Evolutionary conservation across 257 asterid genomes (phyloP).

Genomic region (Penstemon eatonii): DNA sequence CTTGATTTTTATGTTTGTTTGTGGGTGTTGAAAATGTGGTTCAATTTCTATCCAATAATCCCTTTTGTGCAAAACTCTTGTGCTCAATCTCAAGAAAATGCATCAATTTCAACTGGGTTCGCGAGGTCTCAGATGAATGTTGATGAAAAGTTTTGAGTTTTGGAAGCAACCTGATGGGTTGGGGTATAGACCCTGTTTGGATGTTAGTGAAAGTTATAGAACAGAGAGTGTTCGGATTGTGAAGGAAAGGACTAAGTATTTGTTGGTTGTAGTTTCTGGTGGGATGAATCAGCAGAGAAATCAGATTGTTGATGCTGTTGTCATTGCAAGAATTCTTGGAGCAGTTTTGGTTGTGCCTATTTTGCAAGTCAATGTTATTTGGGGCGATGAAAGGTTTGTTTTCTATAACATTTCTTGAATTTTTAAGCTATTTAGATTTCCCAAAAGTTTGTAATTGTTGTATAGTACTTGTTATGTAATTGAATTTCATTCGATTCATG

Average conservation of each 20-base stretch:
- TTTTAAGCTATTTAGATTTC: neutral
- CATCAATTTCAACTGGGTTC: constrained; percentile 28
- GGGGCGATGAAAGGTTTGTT: constrained; percentile 96
- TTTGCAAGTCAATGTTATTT: constrained; percentile 90
- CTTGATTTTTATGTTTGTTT: constrained; percentile 44
- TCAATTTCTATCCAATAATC: constrained; percentile 43
- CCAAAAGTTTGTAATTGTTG: too few relatives aligned
- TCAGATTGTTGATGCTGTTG: constrained; percentile 97
- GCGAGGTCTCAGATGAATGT: constrained; percentile 24
- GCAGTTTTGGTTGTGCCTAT: constrained; percentile 91
- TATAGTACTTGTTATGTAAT: too few relatives aligned
- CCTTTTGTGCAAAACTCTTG: constrained; percentile 58
- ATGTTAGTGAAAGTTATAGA: constrained; percentile 49
- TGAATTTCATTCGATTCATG: neutral
- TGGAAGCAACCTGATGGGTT: constrained; percentile 94
- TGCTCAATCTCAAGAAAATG: constrained; percentile 37
- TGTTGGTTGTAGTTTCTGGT: constrained; percentile 89
- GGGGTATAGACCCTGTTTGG: constrained; percentile 90
- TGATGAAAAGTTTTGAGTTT: constrained; percentile 45
- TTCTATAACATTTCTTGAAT: constrained; percentile 26
- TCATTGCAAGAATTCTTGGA: constrained; percentile 88
- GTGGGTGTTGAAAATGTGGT: constrained; percentile 57
- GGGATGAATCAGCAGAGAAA: constrained; percentile 97
- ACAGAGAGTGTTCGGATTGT: constrained; percentile 46
- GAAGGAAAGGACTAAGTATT: constrained; percentile 61